phyloP scores from a whole-genome alignment of 2,329 filamentous ascomycete genomes.

The Microcyclosporella mali region DNA sequence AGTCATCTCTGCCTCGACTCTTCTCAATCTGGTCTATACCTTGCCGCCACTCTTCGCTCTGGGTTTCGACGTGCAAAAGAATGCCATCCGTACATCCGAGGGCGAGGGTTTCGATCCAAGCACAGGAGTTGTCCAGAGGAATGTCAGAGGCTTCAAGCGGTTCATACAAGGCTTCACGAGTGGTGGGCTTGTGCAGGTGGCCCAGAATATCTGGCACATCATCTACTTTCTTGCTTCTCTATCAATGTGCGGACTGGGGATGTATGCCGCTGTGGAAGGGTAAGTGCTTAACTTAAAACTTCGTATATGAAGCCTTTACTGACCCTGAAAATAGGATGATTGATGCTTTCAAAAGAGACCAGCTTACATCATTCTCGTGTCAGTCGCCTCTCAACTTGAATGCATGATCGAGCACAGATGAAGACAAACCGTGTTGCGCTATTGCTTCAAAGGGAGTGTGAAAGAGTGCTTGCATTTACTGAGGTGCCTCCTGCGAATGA shows the following conservation, averaged over 20 bases:
- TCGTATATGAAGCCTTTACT: not conserved
- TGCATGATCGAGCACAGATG: not conserved
- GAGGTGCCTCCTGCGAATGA: too few relatives aligned
- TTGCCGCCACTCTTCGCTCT: constrained; percentile 49
- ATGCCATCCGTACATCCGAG: constrained; percentile 26
- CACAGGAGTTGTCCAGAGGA: constrained; percentile 32
- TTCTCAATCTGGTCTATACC: constrained; percentile 55
- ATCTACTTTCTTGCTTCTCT: constrained; percentile 37
- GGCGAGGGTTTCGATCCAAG: constrained; percentile 41
- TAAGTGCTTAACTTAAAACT: not conserved
- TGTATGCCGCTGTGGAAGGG: constrained; percentile 36
- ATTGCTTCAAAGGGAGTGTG: not conserved
- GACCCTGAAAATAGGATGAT: constrained; percentile 27
- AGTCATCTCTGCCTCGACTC: constrained; percentile 49
- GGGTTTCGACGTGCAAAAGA: constrained; percentile 35
- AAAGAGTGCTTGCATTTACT: not conserved
- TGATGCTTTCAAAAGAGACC: constrained; percentile 24
- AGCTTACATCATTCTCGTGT: constrained; percentile 13
- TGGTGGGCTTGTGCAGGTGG: constrained; percentile 17
- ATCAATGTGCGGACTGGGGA: constrained; percentile 35
- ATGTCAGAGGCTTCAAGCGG: constrained; percentile 36
- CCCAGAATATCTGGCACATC: constrained; percentile 31
- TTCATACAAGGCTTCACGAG: constrained; percentile 36
- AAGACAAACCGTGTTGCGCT: too few relatives aligned
- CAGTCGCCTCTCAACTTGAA: constrained; percentile 12